Evolutionary conservation across 495 filamentous ascomycete genomes (phyloP).

Genomic region (Aspergillus saccharolyticus): DNA sequence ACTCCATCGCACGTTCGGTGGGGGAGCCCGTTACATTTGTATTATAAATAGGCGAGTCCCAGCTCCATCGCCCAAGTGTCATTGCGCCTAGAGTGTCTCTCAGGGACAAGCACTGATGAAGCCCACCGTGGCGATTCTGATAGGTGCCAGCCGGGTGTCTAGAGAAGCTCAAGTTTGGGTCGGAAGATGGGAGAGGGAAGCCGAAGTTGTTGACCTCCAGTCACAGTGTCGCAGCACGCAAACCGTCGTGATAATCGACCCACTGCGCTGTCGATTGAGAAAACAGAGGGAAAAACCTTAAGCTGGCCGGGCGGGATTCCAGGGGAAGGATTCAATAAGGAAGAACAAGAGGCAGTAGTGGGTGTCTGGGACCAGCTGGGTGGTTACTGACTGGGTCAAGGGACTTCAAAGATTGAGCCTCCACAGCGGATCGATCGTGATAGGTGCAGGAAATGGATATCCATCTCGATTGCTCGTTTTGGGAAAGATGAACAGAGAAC

Average conservation of each 20-base stretch:
- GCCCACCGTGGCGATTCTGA: background rate
- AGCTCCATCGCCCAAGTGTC: background rate
- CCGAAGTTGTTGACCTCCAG: background rate
- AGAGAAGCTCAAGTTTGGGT: constrained; percentile 3
- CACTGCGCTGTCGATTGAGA: background rate
- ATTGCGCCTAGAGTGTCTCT: background rate
- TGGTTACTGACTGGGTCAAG: background rate
- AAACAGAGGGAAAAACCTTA: background rate
- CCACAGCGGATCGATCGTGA: background rate
- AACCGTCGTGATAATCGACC: background rate
- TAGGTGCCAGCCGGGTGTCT: background rate
- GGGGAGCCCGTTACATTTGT: background rate
- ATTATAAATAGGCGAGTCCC: background rate
- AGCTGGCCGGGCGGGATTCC: background rate
- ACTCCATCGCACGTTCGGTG: background rate
- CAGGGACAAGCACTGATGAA: background rate
- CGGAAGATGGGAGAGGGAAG: background rate
- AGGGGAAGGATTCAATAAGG: background rate
- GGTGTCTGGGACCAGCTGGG: background rate
- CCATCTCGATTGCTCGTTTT: constrained; percentile 1
- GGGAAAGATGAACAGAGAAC: background rate
- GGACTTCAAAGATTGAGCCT: background rate
- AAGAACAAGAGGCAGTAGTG: background rate
- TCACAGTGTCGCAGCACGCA: background rate
- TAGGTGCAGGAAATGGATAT: background rate